Percentiles rank a stretch among this genome's conserved stretches.
phyloP scores from a whole-genome alignment of 495 filamentous ascomycete genomes.

The Lepraria neglecta region DNA sequence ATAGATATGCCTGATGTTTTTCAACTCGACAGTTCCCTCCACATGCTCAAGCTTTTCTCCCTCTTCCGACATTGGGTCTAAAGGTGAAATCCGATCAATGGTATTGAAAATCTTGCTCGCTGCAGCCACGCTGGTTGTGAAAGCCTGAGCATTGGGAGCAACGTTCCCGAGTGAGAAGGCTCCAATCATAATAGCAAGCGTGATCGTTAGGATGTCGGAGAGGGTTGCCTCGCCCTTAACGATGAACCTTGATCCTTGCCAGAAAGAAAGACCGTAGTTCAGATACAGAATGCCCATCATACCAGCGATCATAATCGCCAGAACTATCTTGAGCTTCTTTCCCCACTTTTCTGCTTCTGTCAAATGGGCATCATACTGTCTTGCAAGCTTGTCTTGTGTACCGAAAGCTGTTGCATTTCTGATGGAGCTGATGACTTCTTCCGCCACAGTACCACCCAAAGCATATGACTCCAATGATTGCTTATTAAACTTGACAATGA shows the following conservation, averaged over 20 bases:
- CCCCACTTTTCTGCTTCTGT: conserved; percentile 68
- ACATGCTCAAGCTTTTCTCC: conserved; percentile 66
- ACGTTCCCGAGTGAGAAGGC: conserved; percentile 88
- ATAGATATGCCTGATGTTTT: conserved; percentile 84
- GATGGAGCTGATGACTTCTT: conserved; percentile 92
- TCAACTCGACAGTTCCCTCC: conserved; percentile 73
- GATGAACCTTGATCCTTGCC: conserved; percentile 81
- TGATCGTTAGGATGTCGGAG: conserved; percentile 62
- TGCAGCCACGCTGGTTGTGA: conserved; percentile 73
- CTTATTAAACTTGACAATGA: conserved; percentile 75
- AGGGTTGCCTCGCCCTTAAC: conserved; percentile 56
- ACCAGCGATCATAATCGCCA: conserved; percentile 70
- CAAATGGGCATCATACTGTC: conserved; percentile 74
- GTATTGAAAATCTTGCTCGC: conserved; percentile 86
- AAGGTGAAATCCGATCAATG: conserved; percentile 82
- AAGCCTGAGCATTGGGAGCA: conserved; percentile 76
- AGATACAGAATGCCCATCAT: conserved; percentile 81
- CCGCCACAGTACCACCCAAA: conserved; percentile 78
- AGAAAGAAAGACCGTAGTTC: conserved; percentile 90
- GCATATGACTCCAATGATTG: conserved; percentile 71
- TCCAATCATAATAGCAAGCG: conserved; percentile 85
- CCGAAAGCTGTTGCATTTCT: conserved; percentile 90
- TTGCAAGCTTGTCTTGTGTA: conserved; percentile 81
- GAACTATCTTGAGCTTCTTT: conserved; percentile 59
- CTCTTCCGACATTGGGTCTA: conserved; percentile 68